Evolutionary conservation across 1,284 basidiomycete species (phyloP).

Genomic region (Microbotryum silenes-acaulis): DNA sequence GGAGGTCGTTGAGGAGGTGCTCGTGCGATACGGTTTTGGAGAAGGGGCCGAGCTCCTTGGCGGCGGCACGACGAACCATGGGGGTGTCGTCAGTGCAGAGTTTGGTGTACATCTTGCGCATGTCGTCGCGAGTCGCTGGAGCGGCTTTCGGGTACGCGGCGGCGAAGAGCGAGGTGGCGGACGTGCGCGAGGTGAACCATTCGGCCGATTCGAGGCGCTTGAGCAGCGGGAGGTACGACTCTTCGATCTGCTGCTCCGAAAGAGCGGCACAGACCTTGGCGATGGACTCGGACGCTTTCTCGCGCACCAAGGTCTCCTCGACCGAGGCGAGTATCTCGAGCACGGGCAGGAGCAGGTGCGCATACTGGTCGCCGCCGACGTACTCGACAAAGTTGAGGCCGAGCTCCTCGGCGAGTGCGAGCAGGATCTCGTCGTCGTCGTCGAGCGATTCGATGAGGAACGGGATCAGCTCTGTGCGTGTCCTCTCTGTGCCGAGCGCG

Average conservation of each 20-base stretch:
- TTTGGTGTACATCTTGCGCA: slow-evolving; percentile 75
- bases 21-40: slow-evolving; percentile 70
- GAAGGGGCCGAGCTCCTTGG: slow-evolving; percentile 89
- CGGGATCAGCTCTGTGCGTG: slow-evolving; percentile 90
- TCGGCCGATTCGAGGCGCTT: slow-evolving; percentile 86
- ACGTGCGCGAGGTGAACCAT: slow-evolving; percentile 99
- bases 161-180: slow-evolving; percentile 87
- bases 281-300: slow-evolving; percentile 97
- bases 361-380: slow-evolving; percentile 80
- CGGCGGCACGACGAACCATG: slow-evolving; percentile 95
- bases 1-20: slow-evolving; percentile 64
- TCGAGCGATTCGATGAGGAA: slow-evolving; percentile 98
- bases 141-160: slow-evolving; percentile 60
- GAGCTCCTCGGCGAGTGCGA: slow-evolving; percentile 92
- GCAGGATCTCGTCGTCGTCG: slow-evolving; percentile 96
- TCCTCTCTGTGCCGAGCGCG: slow-evolving; percentile 89
- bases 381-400: slow-evolving; percentile 82
- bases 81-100: slow-evolving; percentile 93
- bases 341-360: slow-evolving; percentile 82
- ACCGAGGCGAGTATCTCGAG: slow-evolving; percentile 94
- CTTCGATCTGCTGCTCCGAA: slow-evolving; percentile 73
- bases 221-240: slow-evolving; percentile 84
- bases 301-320: slow-evolving; percentile 95
- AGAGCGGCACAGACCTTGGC: slow-evolving; percentile 79
- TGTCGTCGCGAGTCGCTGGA: slow-evolving; percentile 66